Base-by-base conservation (phyloP, 495 filamentous ascomycete species). In the Chaetomidium leptoderma region DNA sequence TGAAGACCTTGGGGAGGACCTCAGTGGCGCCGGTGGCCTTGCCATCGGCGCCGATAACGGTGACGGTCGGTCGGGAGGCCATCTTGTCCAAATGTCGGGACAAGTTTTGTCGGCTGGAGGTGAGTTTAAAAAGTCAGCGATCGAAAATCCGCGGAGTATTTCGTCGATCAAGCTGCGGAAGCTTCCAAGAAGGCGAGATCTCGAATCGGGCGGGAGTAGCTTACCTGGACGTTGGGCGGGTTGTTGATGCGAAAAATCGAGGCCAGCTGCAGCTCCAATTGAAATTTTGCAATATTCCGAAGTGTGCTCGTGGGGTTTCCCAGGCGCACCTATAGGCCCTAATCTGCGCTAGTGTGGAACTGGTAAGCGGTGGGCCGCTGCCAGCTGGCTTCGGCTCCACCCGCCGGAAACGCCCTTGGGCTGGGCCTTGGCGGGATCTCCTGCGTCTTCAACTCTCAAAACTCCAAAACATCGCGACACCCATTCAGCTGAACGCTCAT, bases 61-160 rank as follows among this genome's bases (percentile, higher is more conserved):
- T 89, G 76, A 96, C 92, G 70, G 91, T 96, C 67, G 92, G 93
- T 79, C 92, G 83, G 72, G 86, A 90, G 78, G 91, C 88, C 91
- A 95, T 93, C 80, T 75, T 86, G 81, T 77, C 66, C 58, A 55
- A 53, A 45, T 57, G 48, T 63, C 55, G 58, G 62, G 54, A 63
- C 60, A 63, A 63, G 60, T 52, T 21, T 63, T 57, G n/a, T 60
- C 40, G 59, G 33, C 48, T 55, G 58, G 9, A 51, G 23, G 16
- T 36, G 56, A 39, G 46, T 32, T 47, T 14, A 14, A 26, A 17
- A 30, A 48, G 52, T 66, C 45, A 54, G 63, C 53, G 14, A 48
- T 55, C 26, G 24, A 49, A 37, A 42, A 27, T 51, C 39, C 23
- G 4, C 4, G 6, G 16, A 11, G 17, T 32, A 8, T 32, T 17